Evolutionary conservation across 257 asterid species (phyloP).

Genomic region (Gardenia jasminoides): DNA sequence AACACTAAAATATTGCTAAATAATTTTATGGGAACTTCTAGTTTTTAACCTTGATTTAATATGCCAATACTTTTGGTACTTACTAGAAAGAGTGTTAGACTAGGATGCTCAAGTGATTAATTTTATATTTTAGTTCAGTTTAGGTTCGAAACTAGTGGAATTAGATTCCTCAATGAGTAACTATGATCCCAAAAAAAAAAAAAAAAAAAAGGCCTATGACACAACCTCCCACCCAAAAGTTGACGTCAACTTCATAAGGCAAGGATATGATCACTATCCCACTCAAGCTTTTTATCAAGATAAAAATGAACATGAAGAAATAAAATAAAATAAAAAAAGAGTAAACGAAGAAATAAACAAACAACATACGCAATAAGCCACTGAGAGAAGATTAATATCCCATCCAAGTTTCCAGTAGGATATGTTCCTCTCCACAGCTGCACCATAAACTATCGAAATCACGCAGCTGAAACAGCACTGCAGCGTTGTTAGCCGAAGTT

Average conservation of each 20-base stretch:
- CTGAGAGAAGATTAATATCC: conserved; percentile 27
- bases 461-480: conserved; percentile 33
- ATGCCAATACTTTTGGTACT: too few relatives aligned
- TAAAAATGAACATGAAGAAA: background rate
- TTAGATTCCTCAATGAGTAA: background rate
- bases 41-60: too few relatives aligned
- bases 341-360: background rate
- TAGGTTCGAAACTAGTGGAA: background rate
- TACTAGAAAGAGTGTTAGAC: background rate
- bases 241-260: too few relatives aligned
- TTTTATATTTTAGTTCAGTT: background rate
- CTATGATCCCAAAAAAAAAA: too few relatives aligned
- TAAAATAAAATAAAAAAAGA: too few relatives aligned
- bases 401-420: conserved; percentile 34
- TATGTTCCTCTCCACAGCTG: conserved; percentile 24
- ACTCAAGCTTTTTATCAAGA: background rate
- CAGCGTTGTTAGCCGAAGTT: conserved; percentile 24
- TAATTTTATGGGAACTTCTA: too few relatives aligned
- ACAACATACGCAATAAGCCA: conserved; percentile 31
- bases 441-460: conserved; percentile 22
- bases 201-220: too few relatives aligned
- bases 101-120: background rate
- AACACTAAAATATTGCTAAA: too few relatives aligned
- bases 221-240: background rate
- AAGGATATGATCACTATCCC: too few relatives aligned